These are phyloP conservation scores for Phytophthora meadii DNA, from an alignment of 352 stramenopile species.

Conservation along the genomic window DNA sequence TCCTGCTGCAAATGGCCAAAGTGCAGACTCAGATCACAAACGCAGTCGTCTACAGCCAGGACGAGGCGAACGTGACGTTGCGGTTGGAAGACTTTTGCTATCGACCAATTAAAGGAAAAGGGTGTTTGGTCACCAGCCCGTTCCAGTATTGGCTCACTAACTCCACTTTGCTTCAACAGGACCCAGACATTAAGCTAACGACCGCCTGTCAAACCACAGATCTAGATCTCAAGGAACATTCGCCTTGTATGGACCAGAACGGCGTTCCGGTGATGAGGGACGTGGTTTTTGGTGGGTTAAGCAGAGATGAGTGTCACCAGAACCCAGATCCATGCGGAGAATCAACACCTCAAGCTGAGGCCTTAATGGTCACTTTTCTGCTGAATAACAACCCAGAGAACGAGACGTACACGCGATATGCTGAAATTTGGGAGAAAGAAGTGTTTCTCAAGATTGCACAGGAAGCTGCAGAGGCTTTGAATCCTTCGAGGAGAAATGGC, in stretches of 20 bases:
- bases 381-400: slow-evolving; percentile 81
- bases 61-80: slow-evolving; percentile 43
- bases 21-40: slow-evolving; percentile 69
- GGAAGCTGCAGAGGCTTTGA: slow-evolving; percentile 35
- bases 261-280: slow-evolving; percentile 90
- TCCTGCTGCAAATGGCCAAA: slow-evolving; percentile 65
- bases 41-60: slow-evolving; percentile 29
- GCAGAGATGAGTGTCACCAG: slow-evolving; percentile 64
- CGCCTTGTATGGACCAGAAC: slow-evolving; percentile 91
- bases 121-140: slow-evolving; percentile 83
- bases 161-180: slow-evolving; percentile 55
- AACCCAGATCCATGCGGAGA: slow-evolving; percentile 90
- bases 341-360: slow-evolving; percentile 69
- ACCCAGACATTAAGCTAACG: slow-evolving; percentile 89
- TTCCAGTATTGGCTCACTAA: slow-evolving; percentile 85
- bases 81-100: slow-evolving; percentile 82
- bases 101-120: slow-evolving; percentile 75
- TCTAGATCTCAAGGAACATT: slow-evolving; percentile 47
- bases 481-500: slow-evolving; percentile 8
- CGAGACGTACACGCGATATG: slow-evolving; percentile 73
- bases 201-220: slow-evolving; percentile 87
- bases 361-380: slow-evolving; percentile 91
- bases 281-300: slow-evolving; percentile 87
- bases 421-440: slow-evolving; percentile 82
- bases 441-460: slow-evolving; percentile 67